Conservation (phyloP, 2,329 filamentous ascomycete genomes). For the Lomentospora prolificans region DNA sequence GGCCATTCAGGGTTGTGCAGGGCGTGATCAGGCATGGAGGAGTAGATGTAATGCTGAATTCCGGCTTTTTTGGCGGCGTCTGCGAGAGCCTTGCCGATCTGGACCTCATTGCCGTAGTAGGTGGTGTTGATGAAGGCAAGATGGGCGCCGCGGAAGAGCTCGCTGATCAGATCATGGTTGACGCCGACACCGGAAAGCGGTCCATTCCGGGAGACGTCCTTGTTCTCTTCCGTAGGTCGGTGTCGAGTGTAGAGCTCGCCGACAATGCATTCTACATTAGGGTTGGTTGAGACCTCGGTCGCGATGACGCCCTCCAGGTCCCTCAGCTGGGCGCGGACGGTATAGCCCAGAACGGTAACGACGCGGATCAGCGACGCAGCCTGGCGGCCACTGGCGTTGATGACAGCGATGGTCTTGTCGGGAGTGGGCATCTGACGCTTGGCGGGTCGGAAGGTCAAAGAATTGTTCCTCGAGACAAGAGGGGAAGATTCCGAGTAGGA, state of each 20-base stretch:
- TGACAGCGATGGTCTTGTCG: slow-evolving; percentile 79
- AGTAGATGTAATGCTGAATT: slow-evolving; percentile 89
- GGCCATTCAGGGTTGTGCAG: slow-evolving; percentile 70
- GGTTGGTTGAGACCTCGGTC: slow-evolving; percentile 70
- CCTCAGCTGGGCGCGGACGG: slow-evolving; percentile 83
- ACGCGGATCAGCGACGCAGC: slow-evolving; percentile 91
- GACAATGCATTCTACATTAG: slow-evolving; percentile 60
- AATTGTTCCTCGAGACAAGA: slow-evolving; percentile 48
- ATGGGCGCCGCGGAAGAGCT: slow-evolving; percentile 74
- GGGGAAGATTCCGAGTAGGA: slow-evolving; percentile 53
- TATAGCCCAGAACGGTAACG: slow-evolving; percentile 85
- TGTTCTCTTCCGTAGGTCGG: slow-evolving; percentile 31
- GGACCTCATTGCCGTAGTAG: slow-evolving; percentile 89
- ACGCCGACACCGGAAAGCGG: slow-evolving; percentile 55
- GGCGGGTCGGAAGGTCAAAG: slow-evolving; percentile 48
- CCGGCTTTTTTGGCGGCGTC: slow-evolving; percentile 79
- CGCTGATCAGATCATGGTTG: slow-evolving; percentile 61
- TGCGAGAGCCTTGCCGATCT: slow-evolving; percentile 78
- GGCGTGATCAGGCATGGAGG: slow-evolving; percentile 91
- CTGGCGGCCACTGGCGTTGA: slow-evolving; percentile 93
- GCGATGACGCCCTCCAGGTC: slow-evolving; percentile 82
- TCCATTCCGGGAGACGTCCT: slow-evolving; percentile 58
- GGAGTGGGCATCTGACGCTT: slow-evolving; percentile 50
- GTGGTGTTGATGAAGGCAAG: slow-evolving; percentile 97
- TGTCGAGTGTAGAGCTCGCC: slow-evolving; percentile 54